A percentile compares a stretch with the other conserved stretches of the same genome.
Conservation (phyloP, 106 monocot species). For the Chionographis japonica region DNA sequence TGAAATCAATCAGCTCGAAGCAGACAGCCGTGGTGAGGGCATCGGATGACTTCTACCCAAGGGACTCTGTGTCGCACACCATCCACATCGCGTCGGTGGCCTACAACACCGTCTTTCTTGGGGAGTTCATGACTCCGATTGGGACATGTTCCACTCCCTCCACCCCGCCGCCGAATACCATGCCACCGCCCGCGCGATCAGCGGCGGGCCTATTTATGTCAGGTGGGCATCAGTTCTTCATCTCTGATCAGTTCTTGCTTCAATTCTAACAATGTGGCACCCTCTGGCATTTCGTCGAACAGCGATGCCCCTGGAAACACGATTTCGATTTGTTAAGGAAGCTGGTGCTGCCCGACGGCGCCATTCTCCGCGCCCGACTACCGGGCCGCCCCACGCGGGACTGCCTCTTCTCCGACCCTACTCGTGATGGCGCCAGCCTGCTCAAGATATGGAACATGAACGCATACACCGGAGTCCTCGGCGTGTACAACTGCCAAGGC, state of each 20-base stretch:
- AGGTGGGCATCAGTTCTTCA: conserved; percentile 34
- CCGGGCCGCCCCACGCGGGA: conserved; percentile 85
- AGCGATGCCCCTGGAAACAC: conserved; percentile 95
- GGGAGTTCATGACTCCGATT: conserved; percentile 95
- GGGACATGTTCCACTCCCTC: conserved; percentile 98
- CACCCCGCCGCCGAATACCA: conserved; percentile 96
- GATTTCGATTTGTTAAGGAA: conserved; percentile 80
- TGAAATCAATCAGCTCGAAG: conserved; percentile 49
- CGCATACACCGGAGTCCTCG: conserved; percentile 82
- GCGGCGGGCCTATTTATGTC: conserved; percentile 95
- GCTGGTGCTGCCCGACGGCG: conserved; percentile 90
- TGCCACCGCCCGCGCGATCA: conserved; percentile 84
- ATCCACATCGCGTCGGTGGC: conserved; percentile 94
- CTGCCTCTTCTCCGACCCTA: conserved; percentile 89
- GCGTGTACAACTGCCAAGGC: conserved; percentile 97
- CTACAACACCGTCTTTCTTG: conserved; percentile 87
- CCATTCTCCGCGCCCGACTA: conserved; percentile 72
- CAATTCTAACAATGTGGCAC: too few relatives aligned
- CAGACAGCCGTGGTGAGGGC: conserved; percentile 87
- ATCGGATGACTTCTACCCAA: conserved; percentile 95
- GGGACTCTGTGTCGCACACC: conserved; percentile 86
- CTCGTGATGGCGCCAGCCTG: conserved; percentile 83
- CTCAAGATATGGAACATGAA: conserved; percentile 99
- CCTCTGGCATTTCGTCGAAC: not conserved
- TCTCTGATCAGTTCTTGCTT: not conserved